Conservation (phyloP, 768 basidiomycete species). For the Pseudohyphozyma bogoriensis region DNA sequence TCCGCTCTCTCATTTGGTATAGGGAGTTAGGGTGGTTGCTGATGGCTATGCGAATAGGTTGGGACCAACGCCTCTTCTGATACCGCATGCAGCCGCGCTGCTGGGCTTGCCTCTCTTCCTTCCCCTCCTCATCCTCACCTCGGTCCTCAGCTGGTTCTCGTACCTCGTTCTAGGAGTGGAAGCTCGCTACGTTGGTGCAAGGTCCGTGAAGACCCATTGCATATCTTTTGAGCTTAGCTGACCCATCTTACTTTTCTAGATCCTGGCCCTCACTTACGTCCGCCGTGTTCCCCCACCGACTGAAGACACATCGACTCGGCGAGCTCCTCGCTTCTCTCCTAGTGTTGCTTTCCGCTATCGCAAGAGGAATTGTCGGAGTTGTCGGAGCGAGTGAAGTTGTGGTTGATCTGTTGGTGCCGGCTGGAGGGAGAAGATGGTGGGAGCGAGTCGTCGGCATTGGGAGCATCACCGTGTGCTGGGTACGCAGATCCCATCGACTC, state of each 20-base stretch:
- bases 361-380: conserved; percentile 16
- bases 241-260: neutral
- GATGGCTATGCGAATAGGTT: conserved; percentile 6
- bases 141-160: conserved; percentile 20
- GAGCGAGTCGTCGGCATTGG: conserved; percentile 7
- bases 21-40: neutral
- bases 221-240: neutral
- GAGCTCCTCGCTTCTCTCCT: conserved; percentile 26
- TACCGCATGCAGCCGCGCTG: conserved; percentile 14
- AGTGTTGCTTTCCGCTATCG: conserved; percentile 16
- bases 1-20: neutral
- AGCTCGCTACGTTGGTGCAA: conserved; percentile 31
- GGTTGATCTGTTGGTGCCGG: conserved; percentile 13
- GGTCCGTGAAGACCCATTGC: neutral
- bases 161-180: conserved; percentile 26
- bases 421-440: conserved; percentile 3
- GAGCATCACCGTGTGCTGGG: conserved; percentile 7
- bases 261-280: conserved; percentile 28
- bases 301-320: conserved; percentile 22
- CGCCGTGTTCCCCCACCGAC: conserved; percentile 28
- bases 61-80: conserved; percentile 14
- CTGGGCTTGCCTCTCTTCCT: conserved; percentile 22
- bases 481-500: neutral
- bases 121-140: conserved; percentile 23
- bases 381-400: conserved; percentile 20